phyloP scores from a whole-genome alignment of 2,329 filamentous ascomycete genomes.

The Trichoderma simmonsii region DNA sequence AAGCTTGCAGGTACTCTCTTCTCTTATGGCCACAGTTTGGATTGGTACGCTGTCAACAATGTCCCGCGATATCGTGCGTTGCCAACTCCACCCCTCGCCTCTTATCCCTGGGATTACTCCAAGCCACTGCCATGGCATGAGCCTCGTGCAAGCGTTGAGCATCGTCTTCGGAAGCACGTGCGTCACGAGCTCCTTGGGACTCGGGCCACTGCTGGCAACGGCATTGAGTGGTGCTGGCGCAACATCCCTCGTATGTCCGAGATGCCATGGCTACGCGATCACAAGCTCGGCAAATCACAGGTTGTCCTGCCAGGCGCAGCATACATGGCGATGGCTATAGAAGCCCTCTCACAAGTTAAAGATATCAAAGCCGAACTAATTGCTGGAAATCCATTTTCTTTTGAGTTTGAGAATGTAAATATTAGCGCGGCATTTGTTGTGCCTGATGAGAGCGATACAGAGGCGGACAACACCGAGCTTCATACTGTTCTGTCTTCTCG shows the following conservation, averaged over 20 bases:
- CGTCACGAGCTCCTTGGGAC: constrained; percentile 45
- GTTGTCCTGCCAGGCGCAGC: constrained; percentile 45
- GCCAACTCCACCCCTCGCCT: constrained; percentile 26
- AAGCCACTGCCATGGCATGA: constrained; percentile 28
- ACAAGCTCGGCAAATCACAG: constrained; percentile 49
- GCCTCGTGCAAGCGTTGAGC: constrained; percentile 28
- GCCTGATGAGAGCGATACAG: constrained; percentile 25
- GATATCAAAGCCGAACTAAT: constrained; percentile 14
- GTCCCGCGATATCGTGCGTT: background rate
- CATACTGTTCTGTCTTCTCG: background rate
- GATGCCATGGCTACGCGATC: constrained; percentile 54
- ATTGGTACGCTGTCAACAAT: constrained; percentile 32
- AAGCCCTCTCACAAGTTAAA: constrained; percentile 32
- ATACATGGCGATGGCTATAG: constrained; percentile 43
- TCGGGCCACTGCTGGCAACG: constrained; percentile 20
- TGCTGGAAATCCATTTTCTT: constrained; percentile 13
- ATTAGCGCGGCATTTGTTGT: constrained; percentile 31
- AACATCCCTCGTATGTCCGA: constrained; percentile 46
- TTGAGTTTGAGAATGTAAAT: constrained; percentile 28
- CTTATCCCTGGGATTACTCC: constrained; percentile 34
- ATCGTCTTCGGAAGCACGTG: constrained; percentile 37
- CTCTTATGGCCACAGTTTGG: constrained; percentile 38
- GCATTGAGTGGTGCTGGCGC: constrained; percentile 40
- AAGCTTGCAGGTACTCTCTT: constrained; percentile 37
- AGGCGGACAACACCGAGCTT: background rate